Base-by-base conservation (phyloP, 2,329 filamentous ascomycete species). In the Fusarium algeriense region DNA sequence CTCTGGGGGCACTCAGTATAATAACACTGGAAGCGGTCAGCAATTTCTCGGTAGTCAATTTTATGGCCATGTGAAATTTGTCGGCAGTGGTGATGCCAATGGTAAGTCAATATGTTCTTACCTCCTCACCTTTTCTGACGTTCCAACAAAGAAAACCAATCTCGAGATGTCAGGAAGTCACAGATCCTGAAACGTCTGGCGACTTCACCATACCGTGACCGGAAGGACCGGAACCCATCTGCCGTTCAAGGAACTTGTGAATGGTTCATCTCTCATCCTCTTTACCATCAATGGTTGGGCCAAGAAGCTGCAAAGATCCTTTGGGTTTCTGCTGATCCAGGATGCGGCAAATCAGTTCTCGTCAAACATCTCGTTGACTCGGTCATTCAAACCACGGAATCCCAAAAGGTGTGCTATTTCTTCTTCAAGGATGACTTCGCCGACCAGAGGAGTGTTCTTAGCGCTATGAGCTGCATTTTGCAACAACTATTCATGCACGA, bases 41-140 rank as follows among this genome's bases (percentile, higher is more conserved):
- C 43, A 45, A 12, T 45, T 45, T 0, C 43, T 28, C 1, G 23
- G 43, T n/a, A 45, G 11, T 13, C 17, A 28, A 2, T 45, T 28
- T 19, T 11, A 45, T 3, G 23, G 43, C 0, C 17, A n/a, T n/a
- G 17, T 28, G 6, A 45, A 28, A 6, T 35, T 45, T n/a, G 23
- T 45, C 26, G 17, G 7, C 0, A 26, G 43, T 1, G 13, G 13
- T 19, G 23, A 17, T 0, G 43, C 12, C 0, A 28, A 8, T 9
- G 12, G 43, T 45, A 45, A 28, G 43, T 0, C 13, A 9, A 3
- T 6, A 0, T 2, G 6, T 3, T 19, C 20, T 44, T 26, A 3
- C 15, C 6, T 26, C 0, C 10, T 2, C n/a, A 20, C n/a, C 9
- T 15, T 3, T 2, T 11, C 41, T 44, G 4, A 44, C 23, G 7